Base-by-base conservation (phyloP, 2,329 filamentous ascomycete genomes). In the Claviceps lovelessii region DNA sequence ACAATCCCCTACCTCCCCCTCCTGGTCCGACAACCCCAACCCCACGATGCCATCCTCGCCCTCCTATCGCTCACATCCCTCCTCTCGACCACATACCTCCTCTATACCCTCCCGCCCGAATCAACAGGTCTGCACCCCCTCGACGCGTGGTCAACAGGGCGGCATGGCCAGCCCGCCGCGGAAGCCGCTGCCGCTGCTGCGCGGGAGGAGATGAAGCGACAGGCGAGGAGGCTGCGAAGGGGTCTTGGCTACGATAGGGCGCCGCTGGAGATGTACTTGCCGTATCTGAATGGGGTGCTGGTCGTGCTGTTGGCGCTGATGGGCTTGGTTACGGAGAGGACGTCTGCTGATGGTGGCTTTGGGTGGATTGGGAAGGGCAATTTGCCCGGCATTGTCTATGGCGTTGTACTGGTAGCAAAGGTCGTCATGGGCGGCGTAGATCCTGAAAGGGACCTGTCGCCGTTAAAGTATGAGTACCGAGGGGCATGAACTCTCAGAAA, bases 371-470 rank as follows among this genome's bases (percentile, higher is more conserved):
- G 74, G 17, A 70, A 80, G 60, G 75, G 72, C 31, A 74, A 71
- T 54, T 59, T 84, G 52, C 80, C 82, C 0, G 72, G 69, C 0
- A 66, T 83, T 2, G 76, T 89, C 1, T 83, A 86, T 61, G 73
- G 60, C 0, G 72, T 86, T 23, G 75, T 83, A 6, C 61, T 88
- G 55, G 67, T 78, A 49, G 80, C 80, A 35, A 83, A 88, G 68
- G 69, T 79, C 52, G 74, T 85, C 63, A 83, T 90, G 77, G 76
- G 77, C 4, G 76, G 81, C 50, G 78, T 90, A 9, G 84, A 90
- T 68, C 78, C 86, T 5, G 82, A 80, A 63, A 70, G 73, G 58
- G 85, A 86, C 62, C 68, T 90, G 61, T 72, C 76, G 51, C 72
- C 69, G 54, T 70, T 88, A 62, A 79, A 72, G 65, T 87, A 88